Percentiles rank a stretch among this genome's conserved stretches.
Evolutionary conservation across 768 basidiomycete species (phyloP).

Genomic region (Erythrobasidium yunnanense): DNA sequence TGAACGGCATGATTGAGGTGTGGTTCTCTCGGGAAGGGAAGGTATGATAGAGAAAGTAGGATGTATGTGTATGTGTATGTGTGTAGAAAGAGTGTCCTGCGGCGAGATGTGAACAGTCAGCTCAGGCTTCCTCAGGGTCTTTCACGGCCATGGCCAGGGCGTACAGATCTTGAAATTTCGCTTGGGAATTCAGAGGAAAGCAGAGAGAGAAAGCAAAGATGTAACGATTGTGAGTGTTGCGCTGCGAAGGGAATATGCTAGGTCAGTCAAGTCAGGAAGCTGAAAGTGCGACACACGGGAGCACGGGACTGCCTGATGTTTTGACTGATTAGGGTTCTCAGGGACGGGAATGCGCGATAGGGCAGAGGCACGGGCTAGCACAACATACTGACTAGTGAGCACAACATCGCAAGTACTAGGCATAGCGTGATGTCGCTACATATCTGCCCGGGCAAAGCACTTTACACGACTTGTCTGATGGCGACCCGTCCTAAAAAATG

Average conservation of each 20-base stretch:
- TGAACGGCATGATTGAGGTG: neutral
- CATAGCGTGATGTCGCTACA: neutral
- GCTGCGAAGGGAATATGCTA: neutral
- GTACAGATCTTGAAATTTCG: neutral
- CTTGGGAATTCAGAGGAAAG: neutral
- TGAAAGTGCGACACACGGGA: too few species aligned
- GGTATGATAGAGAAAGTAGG: neutral
- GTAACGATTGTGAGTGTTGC: neutral
- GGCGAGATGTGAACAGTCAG: neutral
- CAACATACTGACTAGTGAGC: neutral
- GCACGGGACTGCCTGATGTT: too few species aligned
- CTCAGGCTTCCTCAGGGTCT: neutral
- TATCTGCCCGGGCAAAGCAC: neutral
- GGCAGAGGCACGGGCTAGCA: too few species aligned
- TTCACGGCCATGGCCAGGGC: neutral
- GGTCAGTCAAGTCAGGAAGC: neutral
- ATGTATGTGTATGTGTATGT: slow-evolving; percentile 1
- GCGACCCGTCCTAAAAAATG: too few species aligned
- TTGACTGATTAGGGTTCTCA: too few species aligned
- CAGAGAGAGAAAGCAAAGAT: neutral
- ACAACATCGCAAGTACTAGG: neutral
- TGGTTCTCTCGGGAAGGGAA: neutral
- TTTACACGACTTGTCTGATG: too few species aligned
- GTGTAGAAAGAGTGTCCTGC: neutral
- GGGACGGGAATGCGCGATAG: too few species aligned